Conservation (phyloP, 805 yeast genomes). For the Naumovozyma baii region DNA sequence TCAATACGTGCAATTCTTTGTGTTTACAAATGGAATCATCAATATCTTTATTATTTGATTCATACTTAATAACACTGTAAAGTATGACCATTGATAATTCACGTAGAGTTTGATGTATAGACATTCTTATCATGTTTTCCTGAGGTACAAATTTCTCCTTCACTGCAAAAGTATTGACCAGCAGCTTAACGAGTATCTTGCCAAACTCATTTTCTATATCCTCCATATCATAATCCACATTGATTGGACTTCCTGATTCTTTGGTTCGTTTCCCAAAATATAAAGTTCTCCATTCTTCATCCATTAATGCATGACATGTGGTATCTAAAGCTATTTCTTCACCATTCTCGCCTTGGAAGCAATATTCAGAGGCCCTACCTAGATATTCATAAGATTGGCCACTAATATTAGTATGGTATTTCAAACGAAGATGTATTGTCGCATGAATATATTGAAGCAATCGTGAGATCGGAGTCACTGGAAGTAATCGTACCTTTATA, state of each 20-base stretch:
- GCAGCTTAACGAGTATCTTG: constrained; percentile 11
- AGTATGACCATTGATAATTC: no score
- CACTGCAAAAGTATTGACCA: constrained; percentile 18
- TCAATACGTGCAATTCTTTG: constrained; percentile 7
- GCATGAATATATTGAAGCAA: constrained; percentile 24
- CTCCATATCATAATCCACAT: constrained; percentile 10
- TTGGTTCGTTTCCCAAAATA: no score
- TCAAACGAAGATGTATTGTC: constrained; percentile 2
- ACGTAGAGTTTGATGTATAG: no score
- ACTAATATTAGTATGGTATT: no score
- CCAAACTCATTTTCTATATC: constrained; percentile 9
- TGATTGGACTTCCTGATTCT: constrained; percentile 1
- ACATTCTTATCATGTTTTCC: no score
- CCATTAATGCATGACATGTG: neutral
- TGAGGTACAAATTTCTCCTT: constrained; percentile 5
- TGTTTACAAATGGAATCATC: constrained; percentile 11
- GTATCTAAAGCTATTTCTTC: constrained; percentile 2
- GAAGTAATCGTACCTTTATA: constrained; percentile 19
- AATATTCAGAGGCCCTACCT: constrained; percentile 6
- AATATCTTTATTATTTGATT: constrained; percentile 4
- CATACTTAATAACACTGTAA: constrained; percentile 10
- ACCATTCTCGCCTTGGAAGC: constrained; percentile 4
- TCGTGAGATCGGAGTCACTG: constrained; percentile 16
- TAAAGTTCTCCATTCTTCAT: neutral
- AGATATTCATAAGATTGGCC: no score